Base-by-base conservation (phyloP, 495 filamentous ascomycete species). In the Penicillium parvum region DNA sequence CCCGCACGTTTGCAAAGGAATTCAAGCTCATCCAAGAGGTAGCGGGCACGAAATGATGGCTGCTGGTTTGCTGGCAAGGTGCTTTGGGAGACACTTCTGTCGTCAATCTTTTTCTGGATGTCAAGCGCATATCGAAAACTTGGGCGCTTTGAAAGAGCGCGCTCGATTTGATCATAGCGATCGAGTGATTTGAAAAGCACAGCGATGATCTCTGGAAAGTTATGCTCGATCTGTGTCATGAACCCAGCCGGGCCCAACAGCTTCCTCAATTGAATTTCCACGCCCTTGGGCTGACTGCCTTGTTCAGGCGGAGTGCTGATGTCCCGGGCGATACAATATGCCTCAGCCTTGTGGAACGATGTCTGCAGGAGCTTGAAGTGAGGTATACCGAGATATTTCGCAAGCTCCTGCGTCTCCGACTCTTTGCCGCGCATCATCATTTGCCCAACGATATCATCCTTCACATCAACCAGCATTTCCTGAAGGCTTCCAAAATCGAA, bases 271-370 rank as follows among this genome's bases (percentile, higher is more conserved):
- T 80, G 72, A 28, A 69, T 70, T 49, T 95, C 88, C 8, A 84
- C 82, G n/a, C 75, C 69, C 32, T 74, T 71, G n/a, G 74, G 69
- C 38, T 73, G 59, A 15, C 61, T 57, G 32, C 55, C 66, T 40
- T 79, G 71, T 32, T 69, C 57, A 29, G 73, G 76, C 12, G 79
- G 72, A 17, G 77, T 65, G 53, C 76, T 76, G 47, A 89, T 82
- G 58, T 95, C 89, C 53, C 83, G 77, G 4, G 86, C 83, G 38
- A 95, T 79, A 43, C 84, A 80, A 63, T 97, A 97, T 16, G 89
- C 88, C 30, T 88, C 75, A 9, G 84, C 77, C 62, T 86, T 91
- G 30, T 82, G 75, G 53, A 97, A 96, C 16, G 79, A 84, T n/a
- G 61, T 63, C 22, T 71, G 62, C 22, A 94, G 50, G 15, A 94